These are phyloP conservation scores for Geranomyces michiganensis DNA, from an alignment of 192 early-diverging fungal genomes.

Conservation along the genomic window DNA sequence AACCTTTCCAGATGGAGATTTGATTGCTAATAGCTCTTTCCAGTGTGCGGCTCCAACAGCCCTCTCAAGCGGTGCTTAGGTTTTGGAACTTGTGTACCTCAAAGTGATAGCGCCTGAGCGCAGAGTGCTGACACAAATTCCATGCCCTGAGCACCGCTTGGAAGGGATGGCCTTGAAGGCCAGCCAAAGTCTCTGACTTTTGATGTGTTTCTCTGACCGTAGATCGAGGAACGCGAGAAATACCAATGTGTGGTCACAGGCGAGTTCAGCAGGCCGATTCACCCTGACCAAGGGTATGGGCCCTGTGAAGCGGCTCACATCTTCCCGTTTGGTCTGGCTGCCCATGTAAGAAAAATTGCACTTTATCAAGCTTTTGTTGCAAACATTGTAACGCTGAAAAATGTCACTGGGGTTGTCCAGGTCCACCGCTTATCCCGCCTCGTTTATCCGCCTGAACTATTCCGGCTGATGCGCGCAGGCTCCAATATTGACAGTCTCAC, in stretches of 20 bases:
- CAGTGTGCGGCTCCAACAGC: no score
- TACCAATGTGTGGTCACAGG: background rate
- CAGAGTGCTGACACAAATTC: no score
- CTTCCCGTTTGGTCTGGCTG: slow-evolving; percentile 3
- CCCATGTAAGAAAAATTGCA: background rate
- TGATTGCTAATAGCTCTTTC: no score
- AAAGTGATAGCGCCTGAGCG: no score
- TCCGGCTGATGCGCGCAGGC: slow-evolving; percentile 3
- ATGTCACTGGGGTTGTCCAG: background rate
- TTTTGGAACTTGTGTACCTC: no score
- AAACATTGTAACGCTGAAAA: no score
- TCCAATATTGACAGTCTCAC: slow-evolving; percentile 4
- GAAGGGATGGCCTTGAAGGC: no score
- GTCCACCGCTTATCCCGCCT: background rate
- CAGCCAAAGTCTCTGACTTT: no score
- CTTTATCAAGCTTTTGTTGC: background rate
- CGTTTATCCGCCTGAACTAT: slow-evolving; percentile 15
- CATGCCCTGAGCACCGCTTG: no score
- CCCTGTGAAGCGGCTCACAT: slow-evolving; percentile 13
- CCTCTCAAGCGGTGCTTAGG: no score
- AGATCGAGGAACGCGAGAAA: background rate
- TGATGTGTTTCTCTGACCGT: no score
- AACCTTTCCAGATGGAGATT: background rate
- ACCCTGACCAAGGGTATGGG: background rate
- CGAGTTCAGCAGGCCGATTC: background rate